A percentile compares a stretch with the other conserved stretches of the same genome.
Conservation (phyloP, 305 asterid species). For the Fraxinus latifolia region DNA sequence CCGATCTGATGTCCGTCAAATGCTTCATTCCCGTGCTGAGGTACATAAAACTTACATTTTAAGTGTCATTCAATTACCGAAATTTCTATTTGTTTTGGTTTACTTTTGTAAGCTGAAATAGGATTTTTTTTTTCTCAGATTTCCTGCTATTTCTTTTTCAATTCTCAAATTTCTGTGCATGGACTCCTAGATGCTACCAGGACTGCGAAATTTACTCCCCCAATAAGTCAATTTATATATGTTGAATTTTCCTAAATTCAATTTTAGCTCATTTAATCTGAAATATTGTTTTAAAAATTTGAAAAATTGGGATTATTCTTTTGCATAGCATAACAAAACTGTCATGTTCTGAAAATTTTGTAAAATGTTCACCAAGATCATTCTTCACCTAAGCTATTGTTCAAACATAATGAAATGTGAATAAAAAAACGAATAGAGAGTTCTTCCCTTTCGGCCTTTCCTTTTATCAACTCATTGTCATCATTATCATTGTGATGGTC, state of each 20-base stretch:
- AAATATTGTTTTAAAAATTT: neutral
- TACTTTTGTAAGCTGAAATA: neutral
- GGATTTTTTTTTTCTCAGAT: neutral
- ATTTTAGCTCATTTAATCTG: neutral
- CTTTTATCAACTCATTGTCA: neutral
- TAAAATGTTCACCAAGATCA: neutral
- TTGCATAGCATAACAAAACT: neutral
- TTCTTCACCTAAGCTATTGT: neutral
- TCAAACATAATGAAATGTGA: neutral
- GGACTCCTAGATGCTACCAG: neutral
- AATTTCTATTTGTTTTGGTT: neutral
- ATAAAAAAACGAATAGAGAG: neutral
- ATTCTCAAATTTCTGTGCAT: neutral
- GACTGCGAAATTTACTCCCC: neutral
- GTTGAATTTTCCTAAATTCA: neutral
- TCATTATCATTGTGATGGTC: neutral
- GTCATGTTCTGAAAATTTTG: neutral
- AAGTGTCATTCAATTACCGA: neutral
- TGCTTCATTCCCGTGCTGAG: slow-evolving; percentile 98
- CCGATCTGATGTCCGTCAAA: slow-evolving; percentile 86
- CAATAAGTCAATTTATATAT: neutral
- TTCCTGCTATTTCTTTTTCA: neutral
- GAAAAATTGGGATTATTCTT: neutral
- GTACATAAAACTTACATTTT: slow-evolving; percentile 27
- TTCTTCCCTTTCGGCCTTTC: neutral